Evolutionary conservation across 192 early-diverging fungal species (phyloP).

Genomic region (Entophlyctis luteolus): DNA sequence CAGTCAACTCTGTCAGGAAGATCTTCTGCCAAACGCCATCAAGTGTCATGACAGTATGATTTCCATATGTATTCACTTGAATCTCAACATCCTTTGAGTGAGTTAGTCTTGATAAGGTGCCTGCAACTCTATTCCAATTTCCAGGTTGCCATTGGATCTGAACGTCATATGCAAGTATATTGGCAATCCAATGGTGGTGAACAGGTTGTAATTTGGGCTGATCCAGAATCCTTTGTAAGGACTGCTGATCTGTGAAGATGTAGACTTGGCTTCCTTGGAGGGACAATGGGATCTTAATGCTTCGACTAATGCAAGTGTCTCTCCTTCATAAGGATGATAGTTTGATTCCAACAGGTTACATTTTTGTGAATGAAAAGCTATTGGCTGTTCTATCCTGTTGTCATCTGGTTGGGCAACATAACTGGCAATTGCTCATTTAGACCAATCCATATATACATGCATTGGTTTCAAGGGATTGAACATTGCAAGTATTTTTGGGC

Average conservation of each 20-base stretch:
- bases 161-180: constrained; percentile 17
- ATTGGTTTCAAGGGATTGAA: neutral
- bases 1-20: neutral
- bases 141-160: constrained; percentile 17
- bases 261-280: neutral
- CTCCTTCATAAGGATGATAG: neutral
- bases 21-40: neutral
- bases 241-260: constrained; percentile 14
- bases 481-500: neutral
- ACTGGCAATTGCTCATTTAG: neutral
- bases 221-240: constrained; percentile 1
- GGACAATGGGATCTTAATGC: neutral
- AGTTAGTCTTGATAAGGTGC: constrained; percentile 3
- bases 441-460: neutral
- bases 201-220: constrained; percentile 4
- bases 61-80: neutral
- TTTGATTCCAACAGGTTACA: neutral
- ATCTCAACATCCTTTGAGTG: neutral
- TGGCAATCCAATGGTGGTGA: constrained; percentile 17
- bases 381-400: neutral
- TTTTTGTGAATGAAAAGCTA: neutral
- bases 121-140: constrained; percentile 22
- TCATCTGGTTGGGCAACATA: constrained; percentile 6
- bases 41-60: neutral
- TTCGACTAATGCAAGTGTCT: neutral